These are phyloP conservation scores for Boletus smithii DNA, from an alignment of 1,284 basidiomycete species.

Conservation along the genomic window DNA sequence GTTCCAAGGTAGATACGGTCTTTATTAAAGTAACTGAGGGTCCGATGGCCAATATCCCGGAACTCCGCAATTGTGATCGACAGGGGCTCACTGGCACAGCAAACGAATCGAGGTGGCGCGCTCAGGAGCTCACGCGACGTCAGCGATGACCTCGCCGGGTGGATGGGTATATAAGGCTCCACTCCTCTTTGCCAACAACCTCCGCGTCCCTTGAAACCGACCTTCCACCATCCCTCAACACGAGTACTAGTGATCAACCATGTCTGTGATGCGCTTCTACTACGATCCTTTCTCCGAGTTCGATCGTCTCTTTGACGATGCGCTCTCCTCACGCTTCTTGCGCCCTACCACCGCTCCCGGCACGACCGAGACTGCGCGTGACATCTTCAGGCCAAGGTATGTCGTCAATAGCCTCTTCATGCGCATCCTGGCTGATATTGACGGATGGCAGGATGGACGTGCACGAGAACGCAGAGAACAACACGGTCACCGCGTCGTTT, in stretches of 20 bases:
- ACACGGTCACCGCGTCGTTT: conserved; percentile 45
- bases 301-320: conserved; percentile 49
- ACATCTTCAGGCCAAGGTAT: conserved; percentile 30
- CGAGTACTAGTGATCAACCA: conserved; percentile 4
- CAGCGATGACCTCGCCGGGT: neutral
- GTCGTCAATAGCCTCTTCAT: neutral
- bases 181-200: neutral
- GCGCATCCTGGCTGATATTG: neutral
- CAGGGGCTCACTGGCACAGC: no score
- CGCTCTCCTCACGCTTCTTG: conserved; percentile 34
- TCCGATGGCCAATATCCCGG: no score
- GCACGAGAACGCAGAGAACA: conserved; percentile 40
- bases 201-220: neutral
- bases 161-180: neutral
- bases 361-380: conserved; percentile 12
- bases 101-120: no score
- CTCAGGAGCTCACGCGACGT: no score
- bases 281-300: conserved; percentile 53
- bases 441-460: conserved; percentile 42
- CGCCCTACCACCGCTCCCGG: conserved; percentile 10
- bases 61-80: no score
- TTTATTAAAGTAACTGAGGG: no score
- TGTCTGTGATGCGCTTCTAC: conserved; percentile 38
- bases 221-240: no score
- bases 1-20: no score